Percentiles rank a stretch among this genome's conserved stretches.
Conservation (phyloP, 768 basidiomycete genomes). For the Zangia roseola region DNA sequence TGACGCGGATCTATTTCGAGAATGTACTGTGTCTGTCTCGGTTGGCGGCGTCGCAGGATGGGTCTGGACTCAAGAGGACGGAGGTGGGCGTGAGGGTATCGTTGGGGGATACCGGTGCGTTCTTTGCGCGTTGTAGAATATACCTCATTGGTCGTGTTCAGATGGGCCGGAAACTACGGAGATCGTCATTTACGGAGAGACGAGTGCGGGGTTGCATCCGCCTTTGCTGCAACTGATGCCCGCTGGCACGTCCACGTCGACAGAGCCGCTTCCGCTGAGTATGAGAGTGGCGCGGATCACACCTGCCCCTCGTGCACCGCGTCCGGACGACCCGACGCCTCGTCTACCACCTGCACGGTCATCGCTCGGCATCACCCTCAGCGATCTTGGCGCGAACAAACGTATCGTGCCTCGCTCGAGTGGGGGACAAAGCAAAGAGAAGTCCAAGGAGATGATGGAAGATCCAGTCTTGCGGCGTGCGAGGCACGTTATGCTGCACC, state of each 20-base stretch:
- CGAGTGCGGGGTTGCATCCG: slow-evolving; percentile 14
- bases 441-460: slow-evolving; percentile 19
- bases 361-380: slow-evolving; percentile 1
- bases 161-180: slow-evolving; percentile 71
- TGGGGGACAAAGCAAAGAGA: slow-evolving; percentile 9
- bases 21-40: slow-evolving; percentile 54
- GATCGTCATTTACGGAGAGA: slow-evolving; percentile 54
- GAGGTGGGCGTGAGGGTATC: slow-evolving; percentile 64
- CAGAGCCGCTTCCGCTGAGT: slow-evolving; percentile 25
- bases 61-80: slow-evolving; percentile 33
- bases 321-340: slow-evolving; percentile 80
- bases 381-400: slow-evolving; percentile 20
- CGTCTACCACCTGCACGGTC: slow-evolving; percentile 55
- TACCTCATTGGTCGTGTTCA: slow-evolving; percentile 25
- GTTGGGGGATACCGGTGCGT: slow-evolving; percentile 62
- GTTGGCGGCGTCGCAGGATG: slow-evolving; percentile 27
- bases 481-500: slow-evolving; percentile 37
- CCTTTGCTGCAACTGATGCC: slow-evolving; percentile 10
- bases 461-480: slow-evolving; percentile 36
- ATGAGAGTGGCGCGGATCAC: slow-evolving; percentile 60
- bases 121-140: neutral
- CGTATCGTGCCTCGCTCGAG: slow-evolving; percentile 19
- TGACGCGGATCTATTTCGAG: slow-evolving; percentile 69
- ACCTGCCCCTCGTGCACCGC: slow-evolving; percentile 43
- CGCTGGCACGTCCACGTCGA: slow-evolving; percentile 19